Base-by-base conservation (phyloP, 2,329 filamentous ascomycete genomes). In the Pseudogymnoascus sp. region DNA sequence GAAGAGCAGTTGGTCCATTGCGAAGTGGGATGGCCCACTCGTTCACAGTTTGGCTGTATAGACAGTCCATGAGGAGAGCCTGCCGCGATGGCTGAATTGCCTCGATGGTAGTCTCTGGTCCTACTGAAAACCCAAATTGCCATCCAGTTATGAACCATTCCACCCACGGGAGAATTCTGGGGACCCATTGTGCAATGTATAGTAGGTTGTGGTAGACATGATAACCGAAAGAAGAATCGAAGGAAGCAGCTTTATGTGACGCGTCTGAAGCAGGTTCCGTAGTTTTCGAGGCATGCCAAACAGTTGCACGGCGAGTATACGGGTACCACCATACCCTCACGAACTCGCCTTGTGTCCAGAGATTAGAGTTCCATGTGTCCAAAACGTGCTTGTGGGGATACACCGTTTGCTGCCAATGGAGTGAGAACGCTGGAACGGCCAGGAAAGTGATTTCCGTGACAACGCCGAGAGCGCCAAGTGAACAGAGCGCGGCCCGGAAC, bases 11-110 rank as follows among this genome's bases (percentile, higher is more conserved):
- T 13, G 93, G 93, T 0, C 95, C 95, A 68, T 89, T 88, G 67
- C 86, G 80, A 0, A 99, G 81, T 1, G 95, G 93, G 6, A 99
- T 83, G 0, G 93, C 93, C 95, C 95, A 99, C 75, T 99, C 95
- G 75, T 99, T 97, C 68, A 99, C 95, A 70, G 91, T 96, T 73
- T 99, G 95, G n/a, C 90, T 93, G 79, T 97, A 99, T 5, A 97
- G 83, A 72, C 95, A 99, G 78, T 99, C 95, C 90, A 99, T 93
- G 61, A 97, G 81, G 53, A 97, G 83, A 11, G 92, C 93, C 67
- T 88, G 80, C 65, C 89, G 86, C 67, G 89, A 89, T 21, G 88
- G 86, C 75, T 97, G 89, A 17, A 97, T 84, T 5, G 89, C 93
- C n/a, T 82, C 81, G 42, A 85, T 88, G 62, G 82, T 80, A 4